Percentiles rank a stretch among this genome's conserved stretches.
Conservation (phyloP, 2,329 filamentous ascomycete species). For the Aspergillus persii region DNA sequence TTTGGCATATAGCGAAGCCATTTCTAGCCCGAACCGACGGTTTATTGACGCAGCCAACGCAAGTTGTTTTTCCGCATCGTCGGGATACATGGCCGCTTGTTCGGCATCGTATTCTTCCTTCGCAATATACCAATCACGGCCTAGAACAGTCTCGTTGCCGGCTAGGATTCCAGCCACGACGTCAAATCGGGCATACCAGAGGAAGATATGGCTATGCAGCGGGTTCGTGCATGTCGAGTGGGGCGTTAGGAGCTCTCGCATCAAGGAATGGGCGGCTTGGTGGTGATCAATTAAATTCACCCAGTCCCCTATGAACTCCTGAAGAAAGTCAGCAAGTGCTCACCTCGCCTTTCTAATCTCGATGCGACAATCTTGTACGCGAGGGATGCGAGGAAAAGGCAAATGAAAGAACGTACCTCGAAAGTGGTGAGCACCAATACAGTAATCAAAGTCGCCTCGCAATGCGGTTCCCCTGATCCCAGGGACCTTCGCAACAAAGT, state of each 20-base stretch:
- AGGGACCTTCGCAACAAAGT: constrained; percentile 70
- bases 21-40: constrained; percentile 73
- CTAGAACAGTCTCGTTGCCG: constrained; percentile 69
- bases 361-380: not conserved
- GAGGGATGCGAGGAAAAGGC: not conserved
- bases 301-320: constrained; percentile 97
- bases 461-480: constrained; percentile 67
- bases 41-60: constrained; percentile 65
- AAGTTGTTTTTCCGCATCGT: constrained; percentile 64
- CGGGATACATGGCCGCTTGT: constrained; percentile 59
- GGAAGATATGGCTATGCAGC: constrained; percentile 69
- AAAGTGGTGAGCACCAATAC: constrained; percentile 91
- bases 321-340: constrained; percentile 14
- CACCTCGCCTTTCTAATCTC: not conserved
- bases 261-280: constrained; percentile 78
- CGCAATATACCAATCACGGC: constrained; percentile 73
- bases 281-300: constrained; percentile 90
- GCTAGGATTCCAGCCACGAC: constrained; percentile 80
- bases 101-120: constrained; percentile 62
- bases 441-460: constrained; percentile 73
- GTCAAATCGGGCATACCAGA: constrained; percentile 92
- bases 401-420: constrained; percentile 60
- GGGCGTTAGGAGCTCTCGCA: constrained; percentile 75
- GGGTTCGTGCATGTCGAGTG: constrained; percentile 69
- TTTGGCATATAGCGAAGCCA: constrained; percentile 72